These are phyloP conservation scores for Oxyria digyna DNA, from an alignment of 148 eudicot genomes.

Conservation along the genomic window DNA sequence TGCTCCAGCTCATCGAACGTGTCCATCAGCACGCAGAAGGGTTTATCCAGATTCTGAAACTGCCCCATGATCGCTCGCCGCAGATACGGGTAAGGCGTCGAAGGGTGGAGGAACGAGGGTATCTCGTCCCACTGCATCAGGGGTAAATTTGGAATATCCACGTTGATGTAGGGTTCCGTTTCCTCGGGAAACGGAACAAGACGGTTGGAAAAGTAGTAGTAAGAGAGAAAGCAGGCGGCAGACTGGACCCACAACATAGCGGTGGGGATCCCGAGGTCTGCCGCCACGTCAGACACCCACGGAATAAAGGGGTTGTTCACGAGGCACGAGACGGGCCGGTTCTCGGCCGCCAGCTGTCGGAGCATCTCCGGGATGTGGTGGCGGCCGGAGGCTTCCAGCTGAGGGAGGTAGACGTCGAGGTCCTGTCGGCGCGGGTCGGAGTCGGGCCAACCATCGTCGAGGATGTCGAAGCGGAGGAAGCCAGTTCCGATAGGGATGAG, in stretches of 20 bases:
- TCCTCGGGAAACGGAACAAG: conserved; percentile 12
- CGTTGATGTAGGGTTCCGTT: conserved; percentile 6
- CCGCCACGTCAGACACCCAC: conserved; percentile 31
- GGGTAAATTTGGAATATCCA: conserved; percentile 18
- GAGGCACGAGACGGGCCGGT: conserved; percentile 20
- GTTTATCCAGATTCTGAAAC: conserved; percentile 36
- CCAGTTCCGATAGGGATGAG: not conserved
- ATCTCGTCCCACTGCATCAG: conserved; percentile 20
- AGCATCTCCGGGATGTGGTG: conserved; percentile 12
- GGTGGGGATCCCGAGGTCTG: conserved; percentile 16
- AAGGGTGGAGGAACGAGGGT: conserved; percentile 32
- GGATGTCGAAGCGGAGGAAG: conserved; percentile 10
- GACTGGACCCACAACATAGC: conserved; percentile 32
- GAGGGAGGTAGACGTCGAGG: conserved; percentile 20
- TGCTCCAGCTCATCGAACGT: conserved; percentile 61
- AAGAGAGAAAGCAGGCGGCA: conserved; percentile 24
- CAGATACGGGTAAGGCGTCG: conserved; percentile 43
- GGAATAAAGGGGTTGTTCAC: conserved; percentile 27
- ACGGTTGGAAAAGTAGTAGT: conserved; percentile 14
- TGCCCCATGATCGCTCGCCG: conserved; percentile 48
- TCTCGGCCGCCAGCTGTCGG: conserved; percentile 4
- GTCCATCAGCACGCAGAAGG: conserved; percentile 58
- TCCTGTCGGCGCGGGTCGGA: conserved; percentile 7
- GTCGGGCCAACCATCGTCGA: conserved; percentile 4
- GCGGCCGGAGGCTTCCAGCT: conserved; percentile 12